A percentile compares a stretch with the other conserved stretches of the same genome.
Conservation (phyloP, 257 asterid genomes). For the Osmanthus fragrans region DNA sequence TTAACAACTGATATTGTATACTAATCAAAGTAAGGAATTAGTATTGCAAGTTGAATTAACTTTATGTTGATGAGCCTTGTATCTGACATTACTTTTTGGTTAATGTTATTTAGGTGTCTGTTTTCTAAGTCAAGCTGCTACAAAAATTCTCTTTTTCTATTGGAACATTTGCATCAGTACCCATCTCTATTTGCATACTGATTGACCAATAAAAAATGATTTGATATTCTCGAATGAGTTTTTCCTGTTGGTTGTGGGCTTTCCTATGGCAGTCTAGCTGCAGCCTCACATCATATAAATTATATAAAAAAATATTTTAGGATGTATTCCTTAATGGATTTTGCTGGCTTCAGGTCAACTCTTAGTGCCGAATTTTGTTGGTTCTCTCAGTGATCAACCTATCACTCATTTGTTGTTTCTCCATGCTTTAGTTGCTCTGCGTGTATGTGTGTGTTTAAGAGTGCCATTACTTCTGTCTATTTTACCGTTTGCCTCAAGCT, state of each 20-base stretch:
- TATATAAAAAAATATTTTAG: constrained; percentile 36
- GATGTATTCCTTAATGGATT: constrained; percentile 76
- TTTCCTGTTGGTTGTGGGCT: neutral
- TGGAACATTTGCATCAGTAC: neutral
- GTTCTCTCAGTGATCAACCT: neutral
- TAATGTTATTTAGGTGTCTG: neutral
- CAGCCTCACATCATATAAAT: neutral
- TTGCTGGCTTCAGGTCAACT: constrained; percentile 86
- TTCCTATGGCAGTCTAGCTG: neutral
- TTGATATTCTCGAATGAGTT: neutral
- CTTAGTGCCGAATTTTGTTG: neutral
- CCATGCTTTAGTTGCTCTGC: neutral
- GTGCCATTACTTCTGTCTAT: neutral
- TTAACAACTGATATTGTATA: neutral
- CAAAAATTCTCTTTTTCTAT: neutral
- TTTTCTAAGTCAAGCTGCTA: neutral
- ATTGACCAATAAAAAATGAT: constrained; percentile 7
- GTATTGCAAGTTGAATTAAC: constrained; percentile 4
- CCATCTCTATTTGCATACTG: neutral
- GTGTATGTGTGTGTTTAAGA: too few relatives aligned
- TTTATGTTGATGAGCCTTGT: constrained; percentile 1
- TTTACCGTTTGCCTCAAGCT: neutral
- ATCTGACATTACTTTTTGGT: neutral
- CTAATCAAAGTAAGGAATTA: constrained; percentile 3
- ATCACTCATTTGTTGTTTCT: neutral